Base-by-base conservation (phyloP, 2,329 filamentous ascomycete species). In the Orbilia oligospora region DNA sequence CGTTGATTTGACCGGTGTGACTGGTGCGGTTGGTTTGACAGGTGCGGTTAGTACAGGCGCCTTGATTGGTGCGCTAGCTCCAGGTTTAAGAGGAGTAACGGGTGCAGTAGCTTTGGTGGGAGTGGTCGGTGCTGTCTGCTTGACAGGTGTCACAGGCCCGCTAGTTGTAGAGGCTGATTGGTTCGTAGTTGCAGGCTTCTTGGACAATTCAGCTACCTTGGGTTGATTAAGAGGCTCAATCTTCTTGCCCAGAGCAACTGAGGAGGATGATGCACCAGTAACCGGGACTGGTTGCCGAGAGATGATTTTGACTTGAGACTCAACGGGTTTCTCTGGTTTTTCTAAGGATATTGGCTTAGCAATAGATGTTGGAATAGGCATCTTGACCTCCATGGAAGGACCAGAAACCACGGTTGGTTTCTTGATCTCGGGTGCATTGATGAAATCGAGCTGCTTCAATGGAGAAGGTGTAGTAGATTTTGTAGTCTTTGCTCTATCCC, bases 251-350 rank as follows among this genome's bases (percentile, higher is more conserved):
- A 41, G 2, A 16, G 27, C 22, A 22, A 9, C 20, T n/a, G 49
- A 36, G 8, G 58, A 69, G 16, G 72, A 58, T 22, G 72, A 77
- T n/a, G 66, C 48, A 20, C 44, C 51, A n/a, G 64, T 30, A 10
- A 53, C 27, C 10, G 55, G 38, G 36, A 41, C 58, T 12, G 68
- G 58, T n/a, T 67, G 68, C 22, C 75, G 53, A 8, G 75, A 65
- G 33, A 78, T 68, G 53, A 72, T 78, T n/a, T 78, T 78, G 10
- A 78, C 68, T 41, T 78, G 68, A 20, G 75, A 78, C 27, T 72
- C 75, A 58, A 78, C 64, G 5, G 75, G 75, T 46, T 68, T 78
- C 63, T 71, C 68, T 4, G 75, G 75, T 30, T 69, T 78, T 33
- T 78, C 75, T 38, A 78, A 64, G 2, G 75, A 63, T 41, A 78